Percentiles rank a stretch among this genome's conserved stretches.
Conservation (phyloP, 345 rosid genomes). For the Capsella bursapastoris region DNA sequence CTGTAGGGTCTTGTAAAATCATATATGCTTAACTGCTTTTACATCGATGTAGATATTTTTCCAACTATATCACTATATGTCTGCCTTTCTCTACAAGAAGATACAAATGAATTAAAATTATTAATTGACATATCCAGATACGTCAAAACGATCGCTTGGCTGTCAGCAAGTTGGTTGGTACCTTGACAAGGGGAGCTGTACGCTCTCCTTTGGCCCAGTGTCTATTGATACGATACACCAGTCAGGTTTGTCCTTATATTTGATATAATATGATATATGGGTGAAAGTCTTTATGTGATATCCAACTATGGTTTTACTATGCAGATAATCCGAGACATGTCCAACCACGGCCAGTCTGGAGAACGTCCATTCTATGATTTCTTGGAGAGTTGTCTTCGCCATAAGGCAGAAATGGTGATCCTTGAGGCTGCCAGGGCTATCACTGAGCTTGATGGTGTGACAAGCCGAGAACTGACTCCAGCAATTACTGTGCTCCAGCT, state of each 20-base stretch:
- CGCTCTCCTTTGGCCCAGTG: conserved; percentile 98
- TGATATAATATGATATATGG: conserved; percentile 1
- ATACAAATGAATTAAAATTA: conserved; percentile 1
- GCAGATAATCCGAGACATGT: conserved; percentile 88
- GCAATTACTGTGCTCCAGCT: conserved; percentile 98
- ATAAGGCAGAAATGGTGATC: conserved; percentile 97
- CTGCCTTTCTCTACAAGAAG: neutral
- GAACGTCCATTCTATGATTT: conserved; percentile 97
- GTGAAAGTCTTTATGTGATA: conserved; percentile 14
- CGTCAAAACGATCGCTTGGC: conserved; percentile 92
- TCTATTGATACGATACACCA: conserved; percentile 87
- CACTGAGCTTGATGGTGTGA: conserved; percentile 90
- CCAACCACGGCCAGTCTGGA: conserved; percentile 70
- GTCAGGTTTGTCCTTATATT: conserved; percentile 61
- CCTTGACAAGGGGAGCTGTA: conserved; percentile 89
- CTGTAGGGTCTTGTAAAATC: neutral
- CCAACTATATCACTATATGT: neutral
- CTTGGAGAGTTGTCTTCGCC: conserved; percentile 94
- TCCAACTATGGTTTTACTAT: conserved; percentile 10
- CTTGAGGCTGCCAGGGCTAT: conserved; percentile 99
- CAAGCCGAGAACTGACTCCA: conserved; percentile 91
- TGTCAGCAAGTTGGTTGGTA: conserved; percentile 88
- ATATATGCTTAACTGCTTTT: conserved; percentile 11
- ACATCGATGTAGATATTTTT: conserved; percentile 2
- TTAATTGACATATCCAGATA: conserved; percentile 57